phyloP scores from a whole-genome alignment of 73 alveolate species.

The Paramecium caudatum region DNA sequence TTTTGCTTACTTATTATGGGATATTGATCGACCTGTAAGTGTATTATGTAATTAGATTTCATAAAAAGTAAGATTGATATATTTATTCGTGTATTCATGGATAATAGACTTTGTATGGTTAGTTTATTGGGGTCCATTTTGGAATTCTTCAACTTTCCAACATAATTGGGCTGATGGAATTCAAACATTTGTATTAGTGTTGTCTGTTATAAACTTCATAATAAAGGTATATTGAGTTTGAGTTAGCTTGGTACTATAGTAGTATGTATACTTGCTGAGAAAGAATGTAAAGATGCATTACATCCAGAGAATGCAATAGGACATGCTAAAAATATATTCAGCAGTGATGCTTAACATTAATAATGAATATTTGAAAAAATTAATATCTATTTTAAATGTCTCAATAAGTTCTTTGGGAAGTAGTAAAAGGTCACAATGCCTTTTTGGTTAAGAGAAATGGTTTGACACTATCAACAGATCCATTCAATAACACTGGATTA shows the following conservation, averaged over 20 bases:
- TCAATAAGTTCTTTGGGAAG: neutral
- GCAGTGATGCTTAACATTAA: conserved; percentile 33
- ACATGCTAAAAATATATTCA: conserved; percentile 47
- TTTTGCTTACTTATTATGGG: conserved; percentile 76
- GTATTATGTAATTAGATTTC: conserved; percentile 5
- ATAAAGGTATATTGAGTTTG: conserved; percentile 64
- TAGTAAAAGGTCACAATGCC: neutral
- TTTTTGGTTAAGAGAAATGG: neutral
- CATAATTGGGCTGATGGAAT: conserved; percentile 78
- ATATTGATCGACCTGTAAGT: conserved; percentile 68
- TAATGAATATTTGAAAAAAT: conserved; percentile 14
- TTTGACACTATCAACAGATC: conserved; percentile 8
- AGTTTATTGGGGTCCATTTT: conserved; percentile 78
- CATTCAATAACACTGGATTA: neutral
- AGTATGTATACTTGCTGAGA: conserved; percentile 26
- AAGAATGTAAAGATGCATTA: conserved; percentile 58
- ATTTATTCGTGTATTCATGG: conserved; percentile 75
- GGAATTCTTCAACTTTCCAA: conserved; percentile 64
- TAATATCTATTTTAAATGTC: conserved; percentile 52
- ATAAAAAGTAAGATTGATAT: conserved; percentile 70
- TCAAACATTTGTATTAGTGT: conserved; percentile 61
- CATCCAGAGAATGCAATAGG: conserved; percentile 61
- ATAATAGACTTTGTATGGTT: conserved; percentile 76
- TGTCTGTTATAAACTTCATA: conserved; percentile 48
- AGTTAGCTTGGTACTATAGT: conserved; percentile 47